Evolutionary conservation across 2,329 filamentous ascomycete genomes (phyloP).

Genomic region (Paramyrothecium sp.): DNA sequence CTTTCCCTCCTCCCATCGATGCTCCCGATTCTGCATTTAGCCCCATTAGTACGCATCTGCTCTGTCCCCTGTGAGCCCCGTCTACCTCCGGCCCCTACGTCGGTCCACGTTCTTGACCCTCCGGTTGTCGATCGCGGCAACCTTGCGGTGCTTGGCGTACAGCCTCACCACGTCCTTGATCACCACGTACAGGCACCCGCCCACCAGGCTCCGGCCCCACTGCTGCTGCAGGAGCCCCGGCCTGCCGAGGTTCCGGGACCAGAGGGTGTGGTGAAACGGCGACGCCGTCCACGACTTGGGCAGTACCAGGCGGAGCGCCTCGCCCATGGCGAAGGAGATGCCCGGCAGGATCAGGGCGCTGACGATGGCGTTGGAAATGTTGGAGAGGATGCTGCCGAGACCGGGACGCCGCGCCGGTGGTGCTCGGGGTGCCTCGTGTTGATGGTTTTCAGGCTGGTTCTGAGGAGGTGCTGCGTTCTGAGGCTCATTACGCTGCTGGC

Average conservation of each 20-base stretch:
- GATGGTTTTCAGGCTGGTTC: slow-evolving; percentile 10
- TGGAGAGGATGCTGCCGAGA: slow-evolving; percentile 35
- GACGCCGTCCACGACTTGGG: slow-evolving; percentile 65
- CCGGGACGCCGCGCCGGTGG: slow-evolving; percentile 31
- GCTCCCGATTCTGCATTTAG: slow-evolving; percentile 7
- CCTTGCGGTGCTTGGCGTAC: slow-evolving; percentile 63
- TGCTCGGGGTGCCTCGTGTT: slow-evolving; percentile 32
- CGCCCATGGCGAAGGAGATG: slow-evolving; percentile 76
- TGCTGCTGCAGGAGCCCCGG: slow-evolving; percentile 74
- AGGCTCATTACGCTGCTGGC: neutral
- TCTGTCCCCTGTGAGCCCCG: too few species aligned
- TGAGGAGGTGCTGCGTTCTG: slow-evolving; percentile 8
- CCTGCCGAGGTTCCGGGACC: slow-evolving; percentile 29
- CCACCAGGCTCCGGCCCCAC: slow-evolving; percentile 87
- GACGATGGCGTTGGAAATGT: slow-evolving; percentile 48
- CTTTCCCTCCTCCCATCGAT: neutral
- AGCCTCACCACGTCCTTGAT: slow-evolving; percentile 67
- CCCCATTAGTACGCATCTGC: neutral
- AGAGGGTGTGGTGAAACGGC: slow-evolving; percentile 22
- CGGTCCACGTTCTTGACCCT: slow-evolving; percentile 51
- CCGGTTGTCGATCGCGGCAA: slow-evolving; percentile 53
- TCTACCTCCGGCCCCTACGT: slow-evolving; percentile 37
- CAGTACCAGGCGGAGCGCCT: slow-evolving; percentile 66
- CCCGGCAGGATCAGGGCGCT: slow-evolving; percentile 73
- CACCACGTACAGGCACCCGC: slow-evolving; percentile 85